Evolutionary conservation across 805 yeast genomes (phyloP).

Genomic region (Barnettozyma vustinii): DNA sequence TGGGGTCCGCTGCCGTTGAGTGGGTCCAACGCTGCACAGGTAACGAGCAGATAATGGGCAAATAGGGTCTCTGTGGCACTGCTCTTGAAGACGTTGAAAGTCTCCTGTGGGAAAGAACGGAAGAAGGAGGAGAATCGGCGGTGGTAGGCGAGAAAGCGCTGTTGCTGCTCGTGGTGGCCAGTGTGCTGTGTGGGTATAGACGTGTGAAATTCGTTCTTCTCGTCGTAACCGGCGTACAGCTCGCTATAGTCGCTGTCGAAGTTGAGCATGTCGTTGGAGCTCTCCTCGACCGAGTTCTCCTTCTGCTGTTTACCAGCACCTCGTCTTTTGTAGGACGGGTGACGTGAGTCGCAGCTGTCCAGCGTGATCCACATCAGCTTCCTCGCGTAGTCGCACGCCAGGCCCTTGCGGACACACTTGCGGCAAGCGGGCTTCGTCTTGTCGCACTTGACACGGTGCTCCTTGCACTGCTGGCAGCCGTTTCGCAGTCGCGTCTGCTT

Average conservation of each 20-base stretch:
- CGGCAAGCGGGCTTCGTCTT: slow-evolving; percentile 7
- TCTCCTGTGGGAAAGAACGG: slow-evolving; percentile 2
- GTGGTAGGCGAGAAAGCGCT: not conserved
- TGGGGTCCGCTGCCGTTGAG: slow-evolving; percentile 8
- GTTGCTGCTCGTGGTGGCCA: not conserved
- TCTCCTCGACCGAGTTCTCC: not conserved
- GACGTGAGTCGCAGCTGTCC: slow-evolving; percentile 10
- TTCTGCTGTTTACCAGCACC: not conserved
- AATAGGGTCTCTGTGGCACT: slow-evolving; percentile 5
- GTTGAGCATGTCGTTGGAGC: not conserved
- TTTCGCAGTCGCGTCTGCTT: slow-evolving; percentile 6
- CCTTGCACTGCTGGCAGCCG: slow-evolving; percentile 12
- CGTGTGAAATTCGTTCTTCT: not conserved
- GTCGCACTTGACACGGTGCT: slow-evolving; percentile 6
- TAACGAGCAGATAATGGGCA: slow-evolving; percentile 6
- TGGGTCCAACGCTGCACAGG: slow-evolving; percentile 10
- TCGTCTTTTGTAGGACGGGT: slow-evolving; percentile 11
- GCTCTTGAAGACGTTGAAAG: slow-evolving; percentile 5
- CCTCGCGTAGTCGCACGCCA: slow-evolving; percentile 9
- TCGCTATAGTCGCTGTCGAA: not conserved
- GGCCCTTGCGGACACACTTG: slow-evolving; percentile 4
- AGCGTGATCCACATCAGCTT: slow-evolving; percentile 10
- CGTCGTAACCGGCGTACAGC: not conserved
- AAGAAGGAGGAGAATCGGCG: slow-evolving; percentile 3
- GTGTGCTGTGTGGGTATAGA: not conserved